Evolutionary conservation across 169 alveolate genomes (phyloP).

Genomic region (Plasmodium relictum): DNA sequence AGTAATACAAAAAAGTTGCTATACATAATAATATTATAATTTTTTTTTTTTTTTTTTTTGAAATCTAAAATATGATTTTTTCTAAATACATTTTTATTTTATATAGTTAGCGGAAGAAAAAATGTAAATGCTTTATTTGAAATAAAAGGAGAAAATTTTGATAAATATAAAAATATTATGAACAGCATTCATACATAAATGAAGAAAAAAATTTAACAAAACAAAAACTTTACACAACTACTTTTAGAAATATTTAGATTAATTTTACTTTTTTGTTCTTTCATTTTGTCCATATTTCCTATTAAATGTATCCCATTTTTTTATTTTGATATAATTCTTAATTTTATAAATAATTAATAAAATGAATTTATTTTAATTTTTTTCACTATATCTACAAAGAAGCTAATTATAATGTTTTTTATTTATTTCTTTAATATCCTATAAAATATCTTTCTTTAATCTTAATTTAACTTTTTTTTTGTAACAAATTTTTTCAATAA

Average conservation of each 20-base stretch:
- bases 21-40: neutral
- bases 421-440: too few relatives aligned
- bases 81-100: neutral
- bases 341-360: neutral
- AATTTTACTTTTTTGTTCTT: neutral
- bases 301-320: neutral
- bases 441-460: too few relatives aligned
- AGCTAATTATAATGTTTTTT: too few relatives aligned
- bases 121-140: constrained; percentile 74
- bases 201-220: constrained; percentile 2
- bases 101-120: constrained; percentile 66
- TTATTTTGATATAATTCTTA: neutral
- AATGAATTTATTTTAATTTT: neutral
- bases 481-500: too few relatives aligned
- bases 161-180: constrained; percentile 59
- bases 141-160: constrained; percentile 66
- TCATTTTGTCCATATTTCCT: too few relatives aligned
- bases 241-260: neutral
- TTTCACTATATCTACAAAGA: neutral
- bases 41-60: neutral
- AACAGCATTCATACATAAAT: constrained; percentile 53
- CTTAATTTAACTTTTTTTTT: too few relatives aligned
- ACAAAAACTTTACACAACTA: neutral
- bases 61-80: neutral
- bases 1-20: neutral